Evolutionary conservation across 2,329 filamentous ascomycete species (phyloP).

Genomic region (Pyrenophora graminea): DNA sequence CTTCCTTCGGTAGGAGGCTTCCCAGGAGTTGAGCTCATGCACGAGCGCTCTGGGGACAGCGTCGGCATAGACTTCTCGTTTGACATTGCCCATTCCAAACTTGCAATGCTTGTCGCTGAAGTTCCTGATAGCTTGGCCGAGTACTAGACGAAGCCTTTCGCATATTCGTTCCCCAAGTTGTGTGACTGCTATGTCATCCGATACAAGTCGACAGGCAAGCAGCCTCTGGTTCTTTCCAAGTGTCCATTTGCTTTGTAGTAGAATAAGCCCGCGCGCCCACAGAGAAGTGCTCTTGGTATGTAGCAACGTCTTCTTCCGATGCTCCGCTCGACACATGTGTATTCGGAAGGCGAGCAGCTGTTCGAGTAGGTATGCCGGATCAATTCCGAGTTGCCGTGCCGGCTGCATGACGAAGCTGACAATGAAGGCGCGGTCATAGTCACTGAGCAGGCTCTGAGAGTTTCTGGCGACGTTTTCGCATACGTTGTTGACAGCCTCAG

Average conservation of each 20-base stretch:
- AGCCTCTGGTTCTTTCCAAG: conserved; percentile 2
- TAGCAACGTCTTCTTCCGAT: not conserved
- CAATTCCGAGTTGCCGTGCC: conserved; percentile 1
- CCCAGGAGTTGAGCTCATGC: not conserved
- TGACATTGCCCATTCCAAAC: conserved; percentile 2
- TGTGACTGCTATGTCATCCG: conserved; percentile 3
- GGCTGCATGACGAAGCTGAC: not conserved
- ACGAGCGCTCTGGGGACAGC: not conserved
- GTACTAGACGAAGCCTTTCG: not conserved
- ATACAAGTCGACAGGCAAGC: conserved; percentile 6
- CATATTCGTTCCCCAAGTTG: not conserved
- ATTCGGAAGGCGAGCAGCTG: conserved; percentile 1
- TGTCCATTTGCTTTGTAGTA: not conserved
- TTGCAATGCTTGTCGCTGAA: not conserved
- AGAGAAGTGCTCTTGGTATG: not conserved
- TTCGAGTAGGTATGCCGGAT: conserved; percentile 4
- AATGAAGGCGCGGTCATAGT: conserved; percentile 1
- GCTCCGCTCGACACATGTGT: conserved; percentile 1
- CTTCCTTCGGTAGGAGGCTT: not conserved
- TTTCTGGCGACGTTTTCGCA: not conserved
- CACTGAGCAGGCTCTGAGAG: conserved; percentile 1
- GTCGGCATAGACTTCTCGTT: conserved; percentile 1
- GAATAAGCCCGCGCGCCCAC: not conserved
- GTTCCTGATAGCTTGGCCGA: conserved; percentile 1
- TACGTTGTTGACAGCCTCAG: not conserved